These are phyloP conservation scores for Beauveria asiatica DNA, from an alignment of 2,329 filamentous ascomycete species.

Conservation along the genomic window DNA sequence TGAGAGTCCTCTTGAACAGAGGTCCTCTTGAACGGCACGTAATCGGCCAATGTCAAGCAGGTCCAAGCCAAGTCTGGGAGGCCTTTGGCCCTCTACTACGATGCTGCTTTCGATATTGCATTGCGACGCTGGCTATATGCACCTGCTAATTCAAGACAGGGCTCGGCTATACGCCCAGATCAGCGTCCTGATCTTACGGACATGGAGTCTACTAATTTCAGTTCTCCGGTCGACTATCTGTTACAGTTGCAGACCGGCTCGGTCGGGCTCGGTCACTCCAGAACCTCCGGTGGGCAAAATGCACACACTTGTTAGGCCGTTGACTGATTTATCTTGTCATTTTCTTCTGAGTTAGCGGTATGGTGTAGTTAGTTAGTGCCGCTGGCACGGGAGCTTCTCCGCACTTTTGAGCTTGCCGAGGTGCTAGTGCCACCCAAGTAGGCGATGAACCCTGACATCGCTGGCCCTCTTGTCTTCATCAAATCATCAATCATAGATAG, in stretches of 20 bases:
- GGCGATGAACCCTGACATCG: not conserved
- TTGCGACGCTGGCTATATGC: too few relatives aligned
- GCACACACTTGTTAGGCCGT: not conserved
- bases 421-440: slow-evolving; percentile 1
- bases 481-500: not conserved
- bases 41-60: too few relatives aligned
- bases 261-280: not conserved
- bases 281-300: not conserved
- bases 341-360: not conserved
- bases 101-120: too few relatives aligned
- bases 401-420: slow-evolving; percentile 10
- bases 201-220: too few relatives aligned
- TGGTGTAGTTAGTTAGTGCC: not conserved
- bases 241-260: not conserved
- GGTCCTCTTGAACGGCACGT: too few relatives aligned
- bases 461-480: not conserved
- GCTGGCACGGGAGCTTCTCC: slow-evolving; percentile 3
- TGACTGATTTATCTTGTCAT: not conserved
- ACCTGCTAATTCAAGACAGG: too few relatives aligned
- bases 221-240: too few relatives aligned
- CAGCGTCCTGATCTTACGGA: not conserved
- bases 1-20: too few relatives aligned
- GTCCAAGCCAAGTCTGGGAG: too few relatives aligned
- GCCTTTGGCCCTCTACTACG: too few relatives aligned
- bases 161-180: not conserved